Evolutionary conservation across 306 rosid genomes (phyloP).

Genomic region (Glycine soja): DNA sequence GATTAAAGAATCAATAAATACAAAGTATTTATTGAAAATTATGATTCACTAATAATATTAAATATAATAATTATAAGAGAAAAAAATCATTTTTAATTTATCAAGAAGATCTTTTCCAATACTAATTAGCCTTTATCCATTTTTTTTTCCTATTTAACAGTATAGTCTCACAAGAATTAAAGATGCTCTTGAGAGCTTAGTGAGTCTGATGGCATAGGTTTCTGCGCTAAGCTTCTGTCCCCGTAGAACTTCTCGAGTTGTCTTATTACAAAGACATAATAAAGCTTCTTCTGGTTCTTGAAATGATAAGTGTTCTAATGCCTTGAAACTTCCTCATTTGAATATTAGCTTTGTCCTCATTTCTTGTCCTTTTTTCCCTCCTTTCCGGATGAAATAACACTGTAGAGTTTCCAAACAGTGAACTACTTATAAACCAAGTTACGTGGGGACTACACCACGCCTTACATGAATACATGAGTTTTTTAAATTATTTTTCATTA

Average conservation of each 20-base stretch:
- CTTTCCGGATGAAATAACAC: not conserved
- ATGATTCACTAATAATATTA: too few species aligned
- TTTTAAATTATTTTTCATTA: not conserved
- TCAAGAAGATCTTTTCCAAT: too few species aligned
- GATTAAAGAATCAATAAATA: too few species aligned
- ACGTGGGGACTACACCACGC: conserved; percentile 22
- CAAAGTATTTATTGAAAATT: too few species aligned
- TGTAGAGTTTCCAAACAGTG: not conserved
- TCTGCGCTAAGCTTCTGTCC: conserved; percentile 24
- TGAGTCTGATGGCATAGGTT: conserved; percentile 42
- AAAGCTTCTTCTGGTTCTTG: not conserved
- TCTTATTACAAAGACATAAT: conserved; percentile 45
- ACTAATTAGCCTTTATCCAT: too few species aligned
- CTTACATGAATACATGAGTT: not conserved
- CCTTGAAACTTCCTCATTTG: conserved; percentile 48
- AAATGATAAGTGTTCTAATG: conserved; percentile 20
- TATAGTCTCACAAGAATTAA: not conserved
- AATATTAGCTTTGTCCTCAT: conserved; percentile 35
- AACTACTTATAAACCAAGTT: not conserved
- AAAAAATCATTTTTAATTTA: too few species aligned
- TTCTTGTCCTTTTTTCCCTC: conserved; percentile 10
- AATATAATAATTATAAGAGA: too few species aligned
- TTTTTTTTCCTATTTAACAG: not conserved
- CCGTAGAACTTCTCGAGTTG: conserved; percentile 43
- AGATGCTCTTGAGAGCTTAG: conserved; percentile 26